These are phyloP conservation scores for Triticum aestivum DNA, from an alignment of 176 grass and related monocot species.

Conservation along the genomic window DNA sequence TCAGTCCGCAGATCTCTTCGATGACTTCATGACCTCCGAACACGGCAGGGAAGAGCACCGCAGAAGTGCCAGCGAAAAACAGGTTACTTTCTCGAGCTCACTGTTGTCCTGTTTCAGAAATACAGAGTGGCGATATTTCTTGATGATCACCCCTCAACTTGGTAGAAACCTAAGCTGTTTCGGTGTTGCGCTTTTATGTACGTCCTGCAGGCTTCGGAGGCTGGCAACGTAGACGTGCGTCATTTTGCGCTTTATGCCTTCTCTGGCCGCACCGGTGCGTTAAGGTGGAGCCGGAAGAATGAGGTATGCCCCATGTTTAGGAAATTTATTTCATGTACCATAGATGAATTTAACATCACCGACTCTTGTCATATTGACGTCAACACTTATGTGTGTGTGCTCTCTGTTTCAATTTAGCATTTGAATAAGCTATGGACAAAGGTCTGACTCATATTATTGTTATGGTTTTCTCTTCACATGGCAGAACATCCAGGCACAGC, in stretches of 20 bases:
- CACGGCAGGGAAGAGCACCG: slow-evolving; percentile 39
- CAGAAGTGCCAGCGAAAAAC: slow-evolving; percentile 75
- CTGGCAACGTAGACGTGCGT: slow-evolving; percentile 58
- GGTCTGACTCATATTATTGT: background rate
- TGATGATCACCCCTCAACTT: background rate
- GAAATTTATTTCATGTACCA: slow-evolving; percentile 1
- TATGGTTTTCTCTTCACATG: slow-evolving; percentile 27
- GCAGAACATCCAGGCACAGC: slow-evolving; percentile 76
- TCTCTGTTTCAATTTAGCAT: background rate
- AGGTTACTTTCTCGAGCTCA: slow-evolving; percentile 42
- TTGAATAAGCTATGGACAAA: background rate
- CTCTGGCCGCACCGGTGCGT: slow-evolving; percentile 68
- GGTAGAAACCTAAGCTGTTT: background rate
- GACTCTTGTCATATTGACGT: background rate
- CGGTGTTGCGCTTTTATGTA: background rate
- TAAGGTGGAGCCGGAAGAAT: slow-evolving; percentile 88
- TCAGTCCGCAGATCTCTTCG: slow-evolving; percentile 73
- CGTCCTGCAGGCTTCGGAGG: slow-evolving; percentile 45
- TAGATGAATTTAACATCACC: background rate
- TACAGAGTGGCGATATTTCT: background rate
- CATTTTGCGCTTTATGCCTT: slow-evolving; percentile 98
- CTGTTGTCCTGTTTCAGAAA: background rate
- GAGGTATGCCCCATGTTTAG: slow-evolving; percentile 46
- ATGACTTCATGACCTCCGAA: slow-evolving; percentile 69
- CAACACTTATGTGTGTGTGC: background rate